Conservation (phyloP, 495 filamentous ascomycete species). For the Penicillium ochrochloron region DNA sequence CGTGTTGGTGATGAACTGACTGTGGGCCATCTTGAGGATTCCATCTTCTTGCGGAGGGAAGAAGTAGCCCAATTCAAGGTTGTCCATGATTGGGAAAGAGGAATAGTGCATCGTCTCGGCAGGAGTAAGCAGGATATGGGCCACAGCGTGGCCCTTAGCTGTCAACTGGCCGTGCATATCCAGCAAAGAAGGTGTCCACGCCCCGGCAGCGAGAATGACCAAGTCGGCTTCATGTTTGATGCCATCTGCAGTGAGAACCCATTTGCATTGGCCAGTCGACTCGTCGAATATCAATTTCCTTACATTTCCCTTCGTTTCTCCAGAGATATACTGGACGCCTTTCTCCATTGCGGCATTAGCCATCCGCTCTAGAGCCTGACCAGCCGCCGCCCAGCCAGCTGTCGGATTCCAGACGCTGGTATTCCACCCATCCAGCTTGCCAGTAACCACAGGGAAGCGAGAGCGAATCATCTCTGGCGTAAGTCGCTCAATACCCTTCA, state of each 20-base stretch:
- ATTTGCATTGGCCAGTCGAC: conserved; percentile 27
- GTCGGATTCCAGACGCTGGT: conserved; percentile 36
- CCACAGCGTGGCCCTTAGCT: conserved; percentile 33
- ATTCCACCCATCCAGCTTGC: conserved; percentile 35
- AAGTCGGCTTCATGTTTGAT: conserved; percentile 36
- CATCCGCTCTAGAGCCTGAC: conserved; percentile 34
- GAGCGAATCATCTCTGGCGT: conserved; percentile 28
- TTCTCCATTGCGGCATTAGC: conserved; percentile 26
- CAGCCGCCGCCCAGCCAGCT: conserved; percentile 37
- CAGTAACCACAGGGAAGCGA: conserved; percentile 31
- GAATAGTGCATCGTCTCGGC: conserved; percentile 26
- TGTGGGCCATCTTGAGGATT: conserved; percentile 26
- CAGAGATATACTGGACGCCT: conserved; percentile 38
- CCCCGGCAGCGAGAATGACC: conserved; percentile 40
- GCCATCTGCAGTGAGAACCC: conserved; percentile 38
- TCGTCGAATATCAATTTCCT: conserved; percentile 27
- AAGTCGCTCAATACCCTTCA: conserved; percentile 24
- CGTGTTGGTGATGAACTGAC: conserved; percentile 27
- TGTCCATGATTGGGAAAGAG: conserved; percentile 22
- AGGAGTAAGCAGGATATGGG: conserved; percentile 33
- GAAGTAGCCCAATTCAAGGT: conserved; percentile 30
- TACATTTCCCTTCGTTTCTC: conserved; percentile 26
- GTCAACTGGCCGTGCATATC: conserved; percentile 38
- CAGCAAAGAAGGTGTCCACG: conserved; percentile 39
- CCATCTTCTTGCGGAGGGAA: conserved; percentile 20